Percentiles rank a stretch among this genome's conserved stretches.
These are phyloP conservation scores for Puccinia triticina DNA, from an alignment of 1,284 basidiomycete genomes.

Conservation along the genomic window DNA sequence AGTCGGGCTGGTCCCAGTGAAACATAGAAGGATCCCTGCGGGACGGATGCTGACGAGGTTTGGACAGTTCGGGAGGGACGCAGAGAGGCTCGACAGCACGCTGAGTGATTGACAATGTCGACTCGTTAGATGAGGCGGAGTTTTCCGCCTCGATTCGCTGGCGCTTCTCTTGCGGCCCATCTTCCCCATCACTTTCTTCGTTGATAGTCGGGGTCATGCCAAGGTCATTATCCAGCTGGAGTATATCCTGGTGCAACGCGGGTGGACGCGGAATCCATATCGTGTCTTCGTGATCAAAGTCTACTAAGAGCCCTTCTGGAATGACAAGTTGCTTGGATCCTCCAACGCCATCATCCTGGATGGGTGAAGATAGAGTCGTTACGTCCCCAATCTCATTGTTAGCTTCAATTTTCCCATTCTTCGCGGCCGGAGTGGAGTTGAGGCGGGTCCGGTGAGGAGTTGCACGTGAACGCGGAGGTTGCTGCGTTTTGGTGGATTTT, in stretches of 20 bases:
- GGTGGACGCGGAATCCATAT: slow-evolving; percentile 45
- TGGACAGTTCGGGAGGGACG: not conserved
- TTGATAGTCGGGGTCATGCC: not conserved
- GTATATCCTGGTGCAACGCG: slow-evolving; percentile 23
- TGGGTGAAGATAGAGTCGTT: not conserved
- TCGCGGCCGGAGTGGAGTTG: not conserved
- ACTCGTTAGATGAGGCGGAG: not conserved
- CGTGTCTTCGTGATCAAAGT: slow-evolving; percentile 49
- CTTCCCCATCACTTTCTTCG: slow-evolving; percentile 29
- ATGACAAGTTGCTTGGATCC: not conserved
- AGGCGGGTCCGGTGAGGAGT: not conserved
- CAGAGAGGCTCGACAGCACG: not conserved
- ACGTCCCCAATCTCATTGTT: not conserved
- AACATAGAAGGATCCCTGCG: slow-evolving; percentile 37
- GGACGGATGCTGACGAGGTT: not conserved
- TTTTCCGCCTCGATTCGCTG: slow-evolving; percentile 5
- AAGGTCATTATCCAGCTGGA: slow-evolving; percentile 15
- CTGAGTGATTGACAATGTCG: not conserved
- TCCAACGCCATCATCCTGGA: not conserved
- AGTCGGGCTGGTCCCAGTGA: slow-evolving; percentile 28
- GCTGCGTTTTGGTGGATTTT: slow-evolving; percentile 18
- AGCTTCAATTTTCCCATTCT: not conserved
- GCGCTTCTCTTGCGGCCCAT: slow-evolving; percentile 33
- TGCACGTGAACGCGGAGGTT: not conserved
- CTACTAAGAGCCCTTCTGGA: slow-evolving; percentile 42